Evolutionary conservation across 2,329 filamentous ascomycete genomes (phyloP).

Genomic region (Ceratocystiopsis minuta): DNA sequence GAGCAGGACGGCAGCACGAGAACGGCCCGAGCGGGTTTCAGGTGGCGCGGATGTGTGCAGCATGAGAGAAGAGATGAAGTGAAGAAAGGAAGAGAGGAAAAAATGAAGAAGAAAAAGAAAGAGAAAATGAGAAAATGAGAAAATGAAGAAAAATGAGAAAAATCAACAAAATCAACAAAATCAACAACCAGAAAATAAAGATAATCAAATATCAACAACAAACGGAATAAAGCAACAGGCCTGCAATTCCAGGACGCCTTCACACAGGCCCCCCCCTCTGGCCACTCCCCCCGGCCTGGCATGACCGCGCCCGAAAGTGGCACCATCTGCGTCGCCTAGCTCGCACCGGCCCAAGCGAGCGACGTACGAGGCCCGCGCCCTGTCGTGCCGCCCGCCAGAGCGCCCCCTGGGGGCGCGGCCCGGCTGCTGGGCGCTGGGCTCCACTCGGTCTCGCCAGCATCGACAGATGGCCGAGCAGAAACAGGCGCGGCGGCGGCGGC

Average conservation of each 20-base stretch:
- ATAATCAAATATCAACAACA: too few relatives aligned
- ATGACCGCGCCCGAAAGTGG: slow-evolving; percentile 9
- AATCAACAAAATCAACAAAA: not conserved
- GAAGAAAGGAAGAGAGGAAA: not conserved
- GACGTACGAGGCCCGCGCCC: too few relatives aligned
- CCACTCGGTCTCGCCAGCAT: slow-evolving; percentile 3
- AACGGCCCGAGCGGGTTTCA: not conserved
- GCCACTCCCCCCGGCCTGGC: slow-evolving; percentile 7
- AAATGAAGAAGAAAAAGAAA: not conserved
- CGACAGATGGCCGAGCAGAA: slow-evolving; percentile 1
- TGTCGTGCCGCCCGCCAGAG: too few relatives aligned
- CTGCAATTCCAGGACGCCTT: too few relatives aligned
- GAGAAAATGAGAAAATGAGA: not conserved
- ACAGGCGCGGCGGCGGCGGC: too few relatives aligned
- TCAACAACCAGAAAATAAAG: not conserved
- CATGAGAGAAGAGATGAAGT: not conserved
- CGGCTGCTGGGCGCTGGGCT: not conserved
- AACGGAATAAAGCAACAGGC: not conserved
- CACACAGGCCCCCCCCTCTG: slow-evolving; percentile 5
- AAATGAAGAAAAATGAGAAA: not conserved
- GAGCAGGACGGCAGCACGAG: not conserved
- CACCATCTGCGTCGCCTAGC: slow-evolving; percentile 7
- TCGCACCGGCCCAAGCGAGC: slow-evolving; percentile 2
- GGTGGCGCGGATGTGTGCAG: not conserved
- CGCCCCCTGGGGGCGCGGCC: too few relatives aligned